Base-by-base conservation (phyloP, 257 asterid species). In the Nicotiana knightiana region DNA sequence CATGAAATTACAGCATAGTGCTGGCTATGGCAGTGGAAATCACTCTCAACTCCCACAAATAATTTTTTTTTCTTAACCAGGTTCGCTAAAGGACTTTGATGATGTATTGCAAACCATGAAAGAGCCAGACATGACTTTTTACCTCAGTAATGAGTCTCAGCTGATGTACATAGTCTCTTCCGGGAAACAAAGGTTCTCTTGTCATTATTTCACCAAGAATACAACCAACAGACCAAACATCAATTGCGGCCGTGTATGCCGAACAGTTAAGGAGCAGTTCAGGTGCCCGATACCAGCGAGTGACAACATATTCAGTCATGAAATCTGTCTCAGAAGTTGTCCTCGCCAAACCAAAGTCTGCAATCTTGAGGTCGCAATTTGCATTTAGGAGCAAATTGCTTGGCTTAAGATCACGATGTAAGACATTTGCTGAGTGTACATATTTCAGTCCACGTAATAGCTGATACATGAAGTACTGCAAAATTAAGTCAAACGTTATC, bases 261-360 rank as follows among this genome's bases (percentile, higher is more conserved):
- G 98, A 94, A 80, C 97, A 94, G 83, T 93, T 93, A 78, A 94
- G 94, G 81, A 94, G 95, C 87, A 94, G 81, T 76, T 94, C 98
- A 76, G 98, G 98, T 57, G 98, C 98, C 81, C 97, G 90, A 76
- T 94, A 94, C 98, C 98, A 94, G 35, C 97, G 93, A 77, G 98
- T 94, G 77, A 94, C 97, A 51, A 94, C 98, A 61, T 94, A 94
- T 85, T 94, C 98, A 6, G 98, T 94, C 98, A 93, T 94, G 85
- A 94, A 94, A 85, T 94, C 98, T 0, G 98, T 90, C 86, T 94
- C 98, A 51, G 95, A 90, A 43, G 97, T 93, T 2, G 92, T 92
- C 86, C 98, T 89, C 54, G 98, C 98, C 91, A 94, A 89, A 61
- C 98, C 98, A 82, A 94, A 94, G 86, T 94, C 98, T 78, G 96